Base-by-base conservation (phyloP, 2,329 filamentous ascomycete genomes). In the Trichoderma endophyticum region DNA sequence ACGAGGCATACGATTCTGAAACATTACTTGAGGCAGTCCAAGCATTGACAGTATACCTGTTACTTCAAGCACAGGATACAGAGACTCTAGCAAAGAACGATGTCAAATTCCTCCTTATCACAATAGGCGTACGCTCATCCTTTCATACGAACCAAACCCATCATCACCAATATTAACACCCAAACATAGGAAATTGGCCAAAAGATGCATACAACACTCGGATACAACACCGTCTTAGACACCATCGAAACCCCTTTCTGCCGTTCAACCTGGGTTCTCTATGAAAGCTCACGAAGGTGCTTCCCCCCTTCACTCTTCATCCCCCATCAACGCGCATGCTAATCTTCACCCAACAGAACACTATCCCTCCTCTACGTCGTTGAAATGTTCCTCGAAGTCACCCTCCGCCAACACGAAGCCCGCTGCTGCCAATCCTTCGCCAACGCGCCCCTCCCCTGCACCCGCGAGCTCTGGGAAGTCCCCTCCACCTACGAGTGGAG, bases 401-500 rank as follows among this genome's bases (percentile, higher is more conserved):
- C 72, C 24, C 30, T 71, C 36, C 34, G 56, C 69, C 36, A 43
- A 4, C 12, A 30, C 32, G 43, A 74, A 6, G 59, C 51, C 43
- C 36, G 39, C 6, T 70, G 73, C 36, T 59, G 59, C 32, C 66
- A 69, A 28, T 34, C 15, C 51, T 72, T 72, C 26, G 14, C 28
- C 54, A n/a, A 18, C 18, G 24, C 72, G 3, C 73, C 69, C 6
- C 73, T 75, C 18, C 74, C 73, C 9, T 74, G 73, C 43, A 74
- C 76, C 26, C 78, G 74, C 34, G 74, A 73, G 18, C 68, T 75
- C 18, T 75, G 74, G 74, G 72, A 73, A 43, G 64, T 72, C 4
- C 56, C 60, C 15, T 73, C 72, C 9, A 72, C 72, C 15, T 68
- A 62, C 34, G 70, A 72, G 32, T 73, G 72, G 72, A 63, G 59